Percentiles rank a stretch among this genome's conserved stretches.
Conservation (phyloP, 768 basidiomycete species). For the Termitomyces sp. region DNA sequence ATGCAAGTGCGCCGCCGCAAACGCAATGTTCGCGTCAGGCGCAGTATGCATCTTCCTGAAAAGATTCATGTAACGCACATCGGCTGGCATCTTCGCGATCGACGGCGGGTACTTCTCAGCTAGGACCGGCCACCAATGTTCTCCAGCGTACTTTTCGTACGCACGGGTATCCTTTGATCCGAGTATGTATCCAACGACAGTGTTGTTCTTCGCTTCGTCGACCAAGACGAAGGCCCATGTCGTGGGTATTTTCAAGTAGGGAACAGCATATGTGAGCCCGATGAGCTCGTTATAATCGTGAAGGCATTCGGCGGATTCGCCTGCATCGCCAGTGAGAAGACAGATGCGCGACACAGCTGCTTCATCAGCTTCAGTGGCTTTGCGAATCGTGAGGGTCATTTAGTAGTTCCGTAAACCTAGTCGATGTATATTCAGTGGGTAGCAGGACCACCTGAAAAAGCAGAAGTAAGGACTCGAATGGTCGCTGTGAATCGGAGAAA, state of each 20-base stretch:
- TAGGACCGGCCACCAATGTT: slow-evolving; percentile 64
- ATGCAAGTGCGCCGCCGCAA: slow-evolving; percentile 73
- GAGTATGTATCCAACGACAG: slow-evolving; percentile 68
- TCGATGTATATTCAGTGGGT: too few species aligned
- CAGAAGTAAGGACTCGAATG: too few species aligned
- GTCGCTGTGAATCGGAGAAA: background rate
- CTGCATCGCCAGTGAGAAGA: slow-evolving; percentile 68
- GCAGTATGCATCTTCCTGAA: slow-evolving; percentile 38
- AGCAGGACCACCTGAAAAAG: background rate
- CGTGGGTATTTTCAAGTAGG: slow-evolving; percentile 63
- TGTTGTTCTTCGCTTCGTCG: slow-evolving; percentile 33
- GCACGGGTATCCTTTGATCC: slow-evolving; percentile 62
- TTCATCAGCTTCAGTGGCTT: slow-evolving; percentile 47
- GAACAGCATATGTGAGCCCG: slow-evolving; percentile 69
- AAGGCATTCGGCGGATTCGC: slow-evolving; percentile 54
- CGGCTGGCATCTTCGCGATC: slow-evolving; percentile 32
- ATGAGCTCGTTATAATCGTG: slow-evolving; percentile 62
- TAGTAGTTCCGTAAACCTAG: background rate
- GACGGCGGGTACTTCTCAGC: slow-evolving; percentile 46
- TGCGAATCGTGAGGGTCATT: slow-evolving; percentile 50
- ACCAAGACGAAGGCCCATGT: slow-evolving; percentile 75
- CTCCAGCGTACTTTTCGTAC: slow-evolving; percentile 50
- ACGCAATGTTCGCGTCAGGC: slow-evolving; percentile 49
- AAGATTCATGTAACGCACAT: slow-evolving; percentile 37
- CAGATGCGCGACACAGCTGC: slow-evolving; percentile 64